phyloP scores from a whole-genome alignment of 768 basidiomycete species.

The Amyloporia xantha region DNA sequence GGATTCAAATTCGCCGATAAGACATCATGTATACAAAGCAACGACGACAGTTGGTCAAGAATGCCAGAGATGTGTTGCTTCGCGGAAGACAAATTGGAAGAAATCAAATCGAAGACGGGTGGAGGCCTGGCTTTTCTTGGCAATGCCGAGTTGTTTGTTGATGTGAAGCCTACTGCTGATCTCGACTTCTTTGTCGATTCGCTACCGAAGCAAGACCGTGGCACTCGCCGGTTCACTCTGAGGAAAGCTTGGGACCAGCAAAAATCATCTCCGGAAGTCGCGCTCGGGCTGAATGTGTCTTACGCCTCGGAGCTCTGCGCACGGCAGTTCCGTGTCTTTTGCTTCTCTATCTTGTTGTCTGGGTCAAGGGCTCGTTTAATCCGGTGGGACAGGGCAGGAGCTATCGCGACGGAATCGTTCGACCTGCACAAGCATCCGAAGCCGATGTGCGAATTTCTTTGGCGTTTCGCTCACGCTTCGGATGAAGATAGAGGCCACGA shows the following conservation, averaged over 20 bases:
- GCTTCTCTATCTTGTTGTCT: slow-evolving; percentile 9
- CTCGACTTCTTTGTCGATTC: slow-evolving; percentile 8
- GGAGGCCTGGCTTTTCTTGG: neutral
- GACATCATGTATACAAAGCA: neutral
- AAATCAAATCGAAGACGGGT: neutral
- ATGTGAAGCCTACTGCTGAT: neutral
- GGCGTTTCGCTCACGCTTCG: slow-evolving; percentile 19
- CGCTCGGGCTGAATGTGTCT: slow-evolving; percentile 16
- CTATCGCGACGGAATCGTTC: neutral
- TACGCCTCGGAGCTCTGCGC: neutral
- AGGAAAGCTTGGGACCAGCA: neutral
- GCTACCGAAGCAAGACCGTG: neutral
- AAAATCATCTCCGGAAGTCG: neutral
- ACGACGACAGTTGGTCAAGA: neutral
- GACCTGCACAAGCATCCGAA: slow-evolving; percentile 11
- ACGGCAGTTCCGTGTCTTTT: neutral
- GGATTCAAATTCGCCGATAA: slow-evolving; percentile 5
- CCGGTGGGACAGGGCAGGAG: neutral
- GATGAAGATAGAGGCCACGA: slow-evolving; percentile 21
- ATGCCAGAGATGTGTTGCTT: slow-evolving; percentile 7
- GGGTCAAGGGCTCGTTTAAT: neutral
- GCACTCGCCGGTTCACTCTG: neutral
- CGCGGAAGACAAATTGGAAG: neutral
- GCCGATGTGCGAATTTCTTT: slow-evolving; percentile 25
- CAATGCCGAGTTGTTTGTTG: slow-evolving; percentile 10